These are phyloP conservation scores for Alternaria viburni DNA, from an alignment of 2,329 filamentous ascomycete species.

Conservation along the genomic window DNA sequence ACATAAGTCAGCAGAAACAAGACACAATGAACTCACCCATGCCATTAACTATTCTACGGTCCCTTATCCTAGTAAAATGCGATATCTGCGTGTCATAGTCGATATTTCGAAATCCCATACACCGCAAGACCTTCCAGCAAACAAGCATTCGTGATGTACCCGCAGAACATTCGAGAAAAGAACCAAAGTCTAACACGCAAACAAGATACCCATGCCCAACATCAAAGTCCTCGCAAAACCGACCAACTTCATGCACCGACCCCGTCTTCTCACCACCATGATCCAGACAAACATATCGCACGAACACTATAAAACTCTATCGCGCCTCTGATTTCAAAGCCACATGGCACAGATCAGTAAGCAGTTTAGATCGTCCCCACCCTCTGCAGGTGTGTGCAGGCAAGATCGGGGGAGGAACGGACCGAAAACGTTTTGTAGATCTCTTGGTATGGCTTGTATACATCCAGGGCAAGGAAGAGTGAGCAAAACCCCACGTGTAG, in stretches of 20 bases:
- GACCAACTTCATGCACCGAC: not conserved
- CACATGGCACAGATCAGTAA: not conserved
- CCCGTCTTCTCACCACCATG: not conserved
- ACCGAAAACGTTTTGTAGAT: not conserved
- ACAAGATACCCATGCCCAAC: not conserved
- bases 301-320: not conserved
- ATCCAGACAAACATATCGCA: not conserved
- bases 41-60: not conserved
- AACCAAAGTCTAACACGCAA: not conserved
- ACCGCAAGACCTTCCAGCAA: not conserved
- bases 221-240: not conserved
- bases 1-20: not conserved
- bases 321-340: not conserved
- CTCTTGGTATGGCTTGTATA: not conserved
- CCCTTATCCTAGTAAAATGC: not conserved
- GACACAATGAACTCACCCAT: not conserved
- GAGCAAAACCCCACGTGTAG: not conserved
- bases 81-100: not conserved
- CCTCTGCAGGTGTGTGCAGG: too few relatives aligned
- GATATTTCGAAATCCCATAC: accelerated
- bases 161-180: not conserved
- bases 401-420: not conserved
- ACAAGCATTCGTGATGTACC: not conserved
- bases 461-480: not conserved
- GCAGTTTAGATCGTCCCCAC: not conserved